Evolutionary conservation across 2,329 filamentous ascomycete genomes (phyloP).

Genomic region (Aureobasidium sp.): DNA sequence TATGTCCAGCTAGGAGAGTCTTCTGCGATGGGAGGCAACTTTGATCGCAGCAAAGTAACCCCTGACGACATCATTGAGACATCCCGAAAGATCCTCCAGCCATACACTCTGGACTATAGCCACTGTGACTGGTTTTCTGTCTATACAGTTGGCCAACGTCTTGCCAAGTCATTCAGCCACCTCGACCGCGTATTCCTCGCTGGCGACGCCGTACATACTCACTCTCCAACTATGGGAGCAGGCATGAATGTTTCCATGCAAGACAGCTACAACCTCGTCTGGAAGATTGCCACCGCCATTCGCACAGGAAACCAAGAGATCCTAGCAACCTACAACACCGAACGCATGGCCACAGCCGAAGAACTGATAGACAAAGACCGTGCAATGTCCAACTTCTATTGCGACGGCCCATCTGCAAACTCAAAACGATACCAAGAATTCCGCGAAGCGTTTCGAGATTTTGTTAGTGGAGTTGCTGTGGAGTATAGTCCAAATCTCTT

Average conservation of each 20-base stretch:
- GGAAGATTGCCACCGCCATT: slow-evolving; percentile 38
- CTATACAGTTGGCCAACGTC: slow-evolving; percentile 44
- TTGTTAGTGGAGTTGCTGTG: neutral
- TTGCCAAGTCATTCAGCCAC: slow-evolving; percentile 40
- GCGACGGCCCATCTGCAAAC: neutral
- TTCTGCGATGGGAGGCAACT: neutral
- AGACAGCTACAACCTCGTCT: slow-evolving; percentile 38
- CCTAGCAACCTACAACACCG: slow-evolving; percentile 34
- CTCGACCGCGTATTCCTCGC: slow-evolving; percentile 41
- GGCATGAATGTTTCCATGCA: slow-evolving; percentile 42
- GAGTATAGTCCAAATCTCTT: neutral
- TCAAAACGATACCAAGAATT: neutral
- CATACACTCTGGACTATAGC: slow-evolving; percentile 40
- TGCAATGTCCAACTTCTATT: neutral
- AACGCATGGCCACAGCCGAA: slow-evolving; percentile 37
- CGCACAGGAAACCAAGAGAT: slow-evolving; percentile 33
- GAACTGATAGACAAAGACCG: slow-evolving; percentile 40
- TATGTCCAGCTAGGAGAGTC: slow-evolving; percentile 30
- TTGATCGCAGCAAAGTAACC: slow-evolving; percentile 44
- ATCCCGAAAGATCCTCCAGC: slow-evolving; percentile 34
- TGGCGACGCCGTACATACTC: slow-evolving; percentile 34
- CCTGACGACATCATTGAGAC: slow-evolving; percentile 26
- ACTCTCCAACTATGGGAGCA: slow-evolving; percentile 39
- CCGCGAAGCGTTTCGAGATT: neutral
- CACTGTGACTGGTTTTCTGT: slow-evolving; percentile 46